Evolutionary conservation across 106 monocot genomes (phyloP).

Genomic region (Gastrodia elata): DNA sequence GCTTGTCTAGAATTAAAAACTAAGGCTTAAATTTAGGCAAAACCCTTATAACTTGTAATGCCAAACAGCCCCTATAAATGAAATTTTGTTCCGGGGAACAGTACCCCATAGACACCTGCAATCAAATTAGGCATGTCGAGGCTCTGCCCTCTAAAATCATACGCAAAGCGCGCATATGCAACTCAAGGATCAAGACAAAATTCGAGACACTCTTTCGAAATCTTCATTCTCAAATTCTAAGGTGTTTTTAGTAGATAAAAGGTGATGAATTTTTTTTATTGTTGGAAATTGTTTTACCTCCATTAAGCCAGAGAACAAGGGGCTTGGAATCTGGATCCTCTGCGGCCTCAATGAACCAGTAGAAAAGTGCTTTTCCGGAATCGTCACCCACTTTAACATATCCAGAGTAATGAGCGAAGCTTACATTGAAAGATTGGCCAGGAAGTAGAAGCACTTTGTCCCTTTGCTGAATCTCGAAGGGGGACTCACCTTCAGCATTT

Average conservation of each 20-base stretch:
- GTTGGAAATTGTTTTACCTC: conserved; percentile 60
- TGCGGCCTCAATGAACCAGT: conserved; percentile 95
- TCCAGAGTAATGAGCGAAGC: conserved; percentile 81
- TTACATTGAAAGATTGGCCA: conserved; percentile 57
- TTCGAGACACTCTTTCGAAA: background rate
- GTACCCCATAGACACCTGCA: too few species aligned
- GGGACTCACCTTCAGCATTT: background rate
- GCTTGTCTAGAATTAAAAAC: too few species aligned
- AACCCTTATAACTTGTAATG: too few species aligned
- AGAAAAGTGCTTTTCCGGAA: conserved; percentile 68
- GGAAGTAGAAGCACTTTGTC: conserved; percentile 44
- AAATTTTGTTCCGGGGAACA: too few species aligned
- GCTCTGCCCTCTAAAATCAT: too few species aligned
- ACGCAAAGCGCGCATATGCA: background rate
- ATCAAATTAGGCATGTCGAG: too few species aligned
- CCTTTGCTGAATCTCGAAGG: conserved; percentile 21
- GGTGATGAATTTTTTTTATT: background rate
- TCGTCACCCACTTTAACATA: conserved; percentile 62
- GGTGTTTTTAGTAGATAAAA: background rate
- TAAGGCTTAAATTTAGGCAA: too few species aligned
- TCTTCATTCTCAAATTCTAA: background rate
- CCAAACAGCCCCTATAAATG: too few species aligned
- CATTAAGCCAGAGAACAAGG: conserved; percentile 91
- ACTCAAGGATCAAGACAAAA: background rate
- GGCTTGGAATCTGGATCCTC: conserved; percentile 74